Conservation (phyloP, 2,329 filamentous ascomycete genomes). For the Leptodontidium sp. region DNA sequence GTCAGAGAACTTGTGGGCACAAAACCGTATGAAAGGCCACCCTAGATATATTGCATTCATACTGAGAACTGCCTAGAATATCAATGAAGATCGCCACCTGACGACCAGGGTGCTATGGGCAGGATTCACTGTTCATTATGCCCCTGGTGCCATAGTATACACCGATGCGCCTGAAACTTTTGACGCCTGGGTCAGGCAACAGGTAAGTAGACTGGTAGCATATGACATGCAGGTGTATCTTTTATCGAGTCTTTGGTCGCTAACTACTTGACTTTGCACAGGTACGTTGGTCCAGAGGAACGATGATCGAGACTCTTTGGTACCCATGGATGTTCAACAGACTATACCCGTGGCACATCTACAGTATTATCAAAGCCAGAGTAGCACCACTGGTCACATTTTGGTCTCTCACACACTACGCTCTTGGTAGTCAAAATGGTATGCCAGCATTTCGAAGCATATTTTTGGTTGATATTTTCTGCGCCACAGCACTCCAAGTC, state of each 20-base stretch:
- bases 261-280: background rate
- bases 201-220: background rate
- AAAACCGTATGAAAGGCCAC: background rate
- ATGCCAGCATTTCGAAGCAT: background rate
- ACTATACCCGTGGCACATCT: conserved; percentile 7
- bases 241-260: background rate
- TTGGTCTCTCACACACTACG: conserved; percentile 4
- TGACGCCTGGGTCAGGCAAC: conserved; percentile 15
- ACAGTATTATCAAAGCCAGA: conserved; percentile 2
- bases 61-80: background rate
- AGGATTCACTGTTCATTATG: conserved; percentile 9
- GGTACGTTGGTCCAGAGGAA: conserved; percentile 6
- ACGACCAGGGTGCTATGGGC: conserved; percentile 3
- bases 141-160: conserved; percentile 8
- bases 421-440: background rate
- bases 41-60: no score
- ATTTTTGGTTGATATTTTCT: background rate
- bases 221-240: background rate
- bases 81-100: conserved; percentile 13
- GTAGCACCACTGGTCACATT: background rate
- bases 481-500: background rate
- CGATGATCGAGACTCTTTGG: conserved; percentile 15
- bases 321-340: conserved; percentile 9
- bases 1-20: conserved; percentile 6
- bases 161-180: conserved; percentile 14